phyloP scores from a whole-genome alignment of 2,329 filamentous ascomycete genomes.

The Acrocalymma vagum region DNA sequence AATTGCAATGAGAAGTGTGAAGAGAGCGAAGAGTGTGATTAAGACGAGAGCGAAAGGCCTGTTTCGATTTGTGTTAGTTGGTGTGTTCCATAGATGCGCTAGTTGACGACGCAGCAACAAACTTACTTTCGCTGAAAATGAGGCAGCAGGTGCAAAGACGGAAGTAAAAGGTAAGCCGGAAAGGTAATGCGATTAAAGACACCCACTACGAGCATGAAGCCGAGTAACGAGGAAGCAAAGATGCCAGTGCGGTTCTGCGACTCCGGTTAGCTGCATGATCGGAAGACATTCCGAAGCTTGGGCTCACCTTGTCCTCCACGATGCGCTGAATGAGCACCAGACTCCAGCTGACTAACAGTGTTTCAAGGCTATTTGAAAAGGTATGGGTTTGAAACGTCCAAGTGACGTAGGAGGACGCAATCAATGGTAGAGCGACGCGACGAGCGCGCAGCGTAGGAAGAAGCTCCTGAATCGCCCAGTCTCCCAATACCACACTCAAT shows the following conservation, averaged over 20 bases:
- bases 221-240: conserved; percentile 78
- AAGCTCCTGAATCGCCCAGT: conserved; percentile 96
- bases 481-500: conserved; percentile 93
- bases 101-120: background rate
- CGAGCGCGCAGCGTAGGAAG: conserved; percentile 77
- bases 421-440: conserved; percentile 78
- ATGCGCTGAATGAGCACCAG: conserved; percentile 91
- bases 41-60: conserved; percentile 68
- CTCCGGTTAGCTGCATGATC: conserved; percentile 41
- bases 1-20: conserved; percentile 77
- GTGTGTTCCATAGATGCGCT: background rate
- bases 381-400: conserved; percentile 99
- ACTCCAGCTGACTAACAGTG: conserved; percentile 90
- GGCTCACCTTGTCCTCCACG: conserved; percentile 74
- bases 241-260: conserved; percentile 76
- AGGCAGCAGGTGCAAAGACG: conserved; percentile 82
- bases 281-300: conserved; percentile 32
- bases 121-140: conserved; percentile 83
- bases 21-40: conserved; percentile 69
- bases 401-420: conserved; percentile 96
- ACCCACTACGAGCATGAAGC: conserved; percentile 83
- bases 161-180: conserved; percentile 88
- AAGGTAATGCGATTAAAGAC: conserved; percentile 98
- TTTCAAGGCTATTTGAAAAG: conserved; percentile 97
- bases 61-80: conserved; percentile 11